Conservation (phyloP, 805 yeast genomes). For the Cyberlindnera galapagoensis region DNA sequence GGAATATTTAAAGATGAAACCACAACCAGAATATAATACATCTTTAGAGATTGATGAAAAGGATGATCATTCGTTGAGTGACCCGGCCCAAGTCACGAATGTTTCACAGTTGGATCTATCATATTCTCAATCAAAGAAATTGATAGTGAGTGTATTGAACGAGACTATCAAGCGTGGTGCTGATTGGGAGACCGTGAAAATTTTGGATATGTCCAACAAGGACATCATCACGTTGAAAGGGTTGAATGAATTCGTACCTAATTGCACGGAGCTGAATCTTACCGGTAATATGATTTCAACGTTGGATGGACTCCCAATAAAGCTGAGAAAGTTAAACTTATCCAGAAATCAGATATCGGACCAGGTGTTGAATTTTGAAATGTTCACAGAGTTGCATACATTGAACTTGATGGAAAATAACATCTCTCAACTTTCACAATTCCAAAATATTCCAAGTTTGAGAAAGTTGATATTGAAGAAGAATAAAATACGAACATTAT, state of each 20-base stretch:
- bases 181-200: conserved; percentile 35
- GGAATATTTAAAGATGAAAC: background rate
- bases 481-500: background rate
- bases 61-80: conserved; percentile 10
- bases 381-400: conserved; percentile 20
- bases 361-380: conserved; percentile 15
- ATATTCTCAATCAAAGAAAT: conserved; percentile 37
- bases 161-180: conserved; percentile 29
- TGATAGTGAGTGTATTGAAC: conserved; percentile 36
- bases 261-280: conserved; percentile 13
- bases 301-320: conserved; percentile 20
- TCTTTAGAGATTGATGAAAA: conserved; percentile 4
- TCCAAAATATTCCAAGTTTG: conserved; percentile 20
- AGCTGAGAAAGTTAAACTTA: conserved; percentile 8
- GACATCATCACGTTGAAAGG: conserved; percentile 33
- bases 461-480: conserved; percentile 12
- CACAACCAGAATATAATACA: background rate
- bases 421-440: conserved; percentile 29
- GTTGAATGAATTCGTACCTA: conserved; percentile 36
- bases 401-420: conserved; percentile 34
- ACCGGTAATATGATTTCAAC: conserved; percentile 14
- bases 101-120: conserved; percentile 38
- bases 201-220: conserved; percentile 28
- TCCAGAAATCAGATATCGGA: conserved; percentile 17
- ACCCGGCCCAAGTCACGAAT: conserved; percentile 29